These are phyloP conservation scores for Schwanniomyces yamadae DNA, from an alignment of 805 yeast species.

Conservation along the genomic window DNA sequence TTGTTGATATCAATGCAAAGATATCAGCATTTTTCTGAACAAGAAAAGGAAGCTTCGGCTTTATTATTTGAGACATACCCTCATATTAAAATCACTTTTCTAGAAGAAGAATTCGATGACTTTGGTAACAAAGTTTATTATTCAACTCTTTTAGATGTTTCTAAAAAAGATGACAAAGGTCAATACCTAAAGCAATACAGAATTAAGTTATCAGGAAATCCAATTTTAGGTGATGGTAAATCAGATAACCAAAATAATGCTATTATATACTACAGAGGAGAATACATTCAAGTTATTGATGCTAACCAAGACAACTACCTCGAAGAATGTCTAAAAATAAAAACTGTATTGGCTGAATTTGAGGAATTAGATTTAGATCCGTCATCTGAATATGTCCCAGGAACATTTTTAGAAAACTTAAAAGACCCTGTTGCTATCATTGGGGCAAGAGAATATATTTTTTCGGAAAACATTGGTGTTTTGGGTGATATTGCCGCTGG, in stretches of 20 bases:
- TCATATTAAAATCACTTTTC: conserved; percentile 53
- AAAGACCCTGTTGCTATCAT: conserved; percentile 72
- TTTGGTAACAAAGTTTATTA: conserved; percentile 49
- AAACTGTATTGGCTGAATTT: conserved; percentile 86
- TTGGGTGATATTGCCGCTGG: conserved; percentile 97
- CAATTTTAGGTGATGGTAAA: conserved; percentile 94
- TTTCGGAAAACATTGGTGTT: conserved; percentile 89
- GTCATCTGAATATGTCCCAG: conserved; percentile 59
- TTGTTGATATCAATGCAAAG: conserved; percentile 89
- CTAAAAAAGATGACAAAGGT: conserved; percentile 53
- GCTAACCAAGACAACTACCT: conserved; percentile 95
- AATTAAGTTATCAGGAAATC: conserved; percentile 85
- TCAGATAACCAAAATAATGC: conserved; percentile 94
- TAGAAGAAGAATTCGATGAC: conserved; percentile 45
- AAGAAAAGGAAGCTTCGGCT: conserved; percentile 68
- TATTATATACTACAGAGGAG: conserved; percentile 85
- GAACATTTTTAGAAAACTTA: conserved; percentile 17
- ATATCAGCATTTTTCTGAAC: conserved; percentile 57
- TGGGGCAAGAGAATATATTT: conserved; percentile 93
- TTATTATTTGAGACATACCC: conserved; percentile 74
- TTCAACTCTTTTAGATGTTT: conserved; percentile 54
- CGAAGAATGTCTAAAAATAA: conserved; percentile 89
- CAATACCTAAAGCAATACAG: conserved; percentile 43
- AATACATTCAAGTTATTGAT: conserved; percentile 90
- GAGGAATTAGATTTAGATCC: conserved; percentile 67